Evolutionary conservation across 164 flowering plant species (phyloP), one percentile per base, ranked within the genome.

Genomic region (Vitis cinerea): DNA sequence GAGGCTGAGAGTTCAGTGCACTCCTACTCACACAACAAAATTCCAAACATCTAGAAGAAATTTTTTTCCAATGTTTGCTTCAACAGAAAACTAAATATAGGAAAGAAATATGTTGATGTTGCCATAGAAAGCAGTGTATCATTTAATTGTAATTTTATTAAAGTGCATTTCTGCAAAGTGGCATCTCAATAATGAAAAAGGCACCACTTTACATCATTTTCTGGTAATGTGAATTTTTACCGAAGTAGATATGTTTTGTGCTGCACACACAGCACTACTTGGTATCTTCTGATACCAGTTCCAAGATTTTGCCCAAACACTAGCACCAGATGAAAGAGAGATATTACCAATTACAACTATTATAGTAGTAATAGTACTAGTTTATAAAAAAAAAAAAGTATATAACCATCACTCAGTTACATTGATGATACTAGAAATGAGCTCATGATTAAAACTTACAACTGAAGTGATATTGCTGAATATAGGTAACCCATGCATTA

Each of bases 401-500:
- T 47, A 16, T 27, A 30, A 47, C 23, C 4, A 61, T 19, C 44
- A 49, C 53, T 53, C 50, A 16, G 29, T n/a, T 48, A 17, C 10
- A 55, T n/a, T 13, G 19, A 54, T 2, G 10, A 11, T 13, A 27
- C 5, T 58, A 2, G 3, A 29, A 23, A 12, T 15, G 14, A 58
- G 29, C 27, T 59, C 10, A 51, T 16, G 53, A 55, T 61, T 0
- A 19, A 19, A 59, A 86, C 96, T 90, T 86, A 95, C 99, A 77
- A 93, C 78, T 48, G 83, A 30, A 30, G 86, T 64, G 52, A 86
- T 76, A 74, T 86, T 88, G 66, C 93, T 84, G 77, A 96, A 89
- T 15, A 80, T 75, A 51, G 99, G 94, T 51, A 96, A 80, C 64
- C 86, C 86, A 60, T 87, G 97, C 67, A 90, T 76, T 50, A 96